Conservation (phyloP, 179 eudicot genomes). For the Silene vulgaris region DNA sequence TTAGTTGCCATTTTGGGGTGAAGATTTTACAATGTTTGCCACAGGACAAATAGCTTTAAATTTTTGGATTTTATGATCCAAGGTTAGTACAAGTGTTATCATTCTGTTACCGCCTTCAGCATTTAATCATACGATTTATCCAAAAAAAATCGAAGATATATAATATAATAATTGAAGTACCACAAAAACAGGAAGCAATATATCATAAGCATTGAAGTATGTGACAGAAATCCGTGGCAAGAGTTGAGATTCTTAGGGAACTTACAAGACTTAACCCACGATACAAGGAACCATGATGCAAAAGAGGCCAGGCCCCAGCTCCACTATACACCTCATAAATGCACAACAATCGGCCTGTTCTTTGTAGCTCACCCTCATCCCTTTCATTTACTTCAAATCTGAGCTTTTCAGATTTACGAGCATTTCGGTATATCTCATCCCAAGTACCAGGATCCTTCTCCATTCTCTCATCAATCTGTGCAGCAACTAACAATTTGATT, state of each 20-base stretch:
- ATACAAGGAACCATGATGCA: slow-evolving; percentile 92
- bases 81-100: neutral
- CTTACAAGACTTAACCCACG: slow-evolving; percentile 96
- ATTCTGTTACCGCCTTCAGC: neutral
- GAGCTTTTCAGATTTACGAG: slow-evolving; percentile 79
- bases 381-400: slow-evolving; percentile 77
- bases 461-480: slow-evolving; percentile 83
- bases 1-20: neutral
- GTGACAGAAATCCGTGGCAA: slow-evolving; percentile 3
- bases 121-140: neutral
- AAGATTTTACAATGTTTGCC: neutral
- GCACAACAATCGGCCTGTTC: slow-evolving; percentile 82
- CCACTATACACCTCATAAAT: slow-evolving; percentile 83
- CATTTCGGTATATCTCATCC: slow-evolving; percentile 86
- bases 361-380: slow-evolving; percentile 95
- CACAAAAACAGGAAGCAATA: neutral
- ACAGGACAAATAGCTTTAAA: neutral
- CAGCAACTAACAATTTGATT: slow-evolving; percentile 6
- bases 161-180: neutral
- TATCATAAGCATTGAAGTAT: slow-evolving; percentile 1
- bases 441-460: slow-evolving; percentile 75
- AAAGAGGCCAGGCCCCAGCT: slow-evolving; percentile 85
- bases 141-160: neutral
- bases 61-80: neutral
- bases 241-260: slow-evolving; percentile 15